Conservation (phyloP, 495 filamentous ascomycete genomes). For the Aspergillus affinis region DNA sequence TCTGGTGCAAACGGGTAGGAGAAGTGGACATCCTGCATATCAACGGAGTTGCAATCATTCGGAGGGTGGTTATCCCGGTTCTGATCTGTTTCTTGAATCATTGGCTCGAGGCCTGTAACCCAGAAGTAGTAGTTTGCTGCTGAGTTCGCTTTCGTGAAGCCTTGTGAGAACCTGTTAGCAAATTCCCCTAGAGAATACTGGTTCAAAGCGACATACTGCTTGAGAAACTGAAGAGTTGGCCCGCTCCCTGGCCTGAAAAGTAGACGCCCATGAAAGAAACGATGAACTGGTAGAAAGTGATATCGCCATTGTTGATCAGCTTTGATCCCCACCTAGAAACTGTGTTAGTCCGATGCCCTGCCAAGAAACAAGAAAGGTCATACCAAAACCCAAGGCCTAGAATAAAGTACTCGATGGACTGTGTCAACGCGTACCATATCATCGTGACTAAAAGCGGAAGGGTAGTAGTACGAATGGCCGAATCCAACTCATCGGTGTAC, state of each 20-base stretch:
- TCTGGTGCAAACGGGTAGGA: no score
- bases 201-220: slow-evolving; percentile 16
- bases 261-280: slow-evolving; percentile 55
- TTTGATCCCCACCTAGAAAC: slow-evolving; percentile 9
- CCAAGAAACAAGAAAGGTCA: neutral
- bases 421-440: slow-evolving; percentile 24
- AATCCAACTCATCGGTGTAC: slow-evolving; percentile 46
- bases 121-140: slow-evolving; percentile 36
- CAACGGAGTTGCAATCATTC: no score
- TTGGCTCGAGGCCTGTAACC: no score
- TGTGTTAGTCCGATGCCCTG: neutral
- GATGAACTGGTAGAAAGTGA: slow-evolving; percentile 43
- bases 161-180: slow-evolving; percentile 14
- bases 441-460: slow-evolving; percentile 12
- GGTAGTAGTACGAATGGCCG: slow-evolving; percentile 1
- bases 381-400: slow-evolving; percentile 57
- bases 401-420: slow-evolving; percentile 43
- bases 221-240: slow-evolving; percentile 42
- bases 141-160: slow-evolving; percentile 46
- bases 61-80: no score
- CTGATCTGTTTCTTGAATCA: no score
- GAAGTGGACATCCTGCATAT: no score
- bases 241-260: slow-evolving; percentile 45
- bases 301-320: slow-evolving; percentile 7
- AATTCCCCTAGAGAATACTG: neutral